Percentiles rank a stretch among this genome's conserved stretches.
These are phyloP conservation scores for Colletotrichum neosansevieriae DNA, from an alignment of 2,329 filamentous ascomycete genomes.

Conservation along the genomic window DNA sequence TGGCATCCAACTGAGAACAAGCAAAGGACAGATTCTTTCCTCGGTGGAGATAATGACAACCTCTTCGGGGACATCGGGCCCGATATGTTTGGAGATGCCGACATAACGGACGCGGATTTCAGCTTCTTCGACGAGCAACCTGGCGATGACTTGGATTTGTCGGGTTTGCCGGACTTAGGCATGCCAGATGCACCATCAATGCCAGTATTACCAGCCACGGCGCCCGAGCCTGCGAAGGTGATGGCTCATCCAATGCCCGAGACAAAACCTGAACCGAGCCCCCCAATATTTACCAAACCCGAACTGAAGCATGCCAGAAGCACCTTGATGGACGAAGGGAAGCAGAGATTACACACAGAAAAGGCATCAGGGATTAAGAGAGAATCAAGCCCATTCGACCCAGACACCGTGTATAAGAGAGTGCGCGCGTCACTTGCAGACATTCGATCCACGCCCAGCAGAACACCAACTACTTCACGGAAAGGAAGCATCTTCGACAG, in stretches of 20 bases:
- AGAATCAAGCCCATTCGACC: conserved; percentile 68
- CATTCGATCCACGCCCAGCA: conserved; percentile 41
- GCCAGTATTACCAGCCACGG: conserved; percentile 4
- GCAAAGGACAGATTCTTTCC: conserved; percentile 56
- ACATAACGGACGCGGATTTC: conserved; percentile 86
- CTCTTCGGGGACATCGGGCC: conserved; percentile 77
- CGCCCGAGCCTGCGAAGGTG: conserved; percentile 41
- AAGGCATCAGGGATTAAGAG: conserved; percentile 55
- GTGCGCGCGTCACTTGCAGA: conserved; percentile 61
- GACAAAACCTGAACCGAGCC: conserved; percentile 33
- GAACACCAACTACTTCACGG: conserved; percentile 45
- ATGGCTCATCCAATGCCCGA: conserved; percentile 34
- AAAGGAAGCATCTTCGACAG: conserved; percentile 65
- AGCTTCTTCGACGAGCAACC: conserved; percentile 82
- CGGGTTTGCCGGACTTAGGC: conserved; percentile 48
- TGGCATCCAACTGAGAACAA: conserved; percentile 60
- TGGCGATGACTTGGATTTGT: conserved; percentile 53
- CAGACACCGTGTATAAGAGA: conserved; percentile 69
- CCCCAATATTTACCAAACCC: conserved; percentile 66
- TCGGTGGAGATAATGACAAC: conserved; percentile 65
- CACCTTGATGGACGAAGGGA: conserved; percentile 59
- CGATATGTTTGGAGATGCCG: conserved; percentile 78
- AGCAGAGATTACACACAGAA: conserved; percentile 44
- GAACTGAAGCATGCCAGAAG: conserved; percentile 70
- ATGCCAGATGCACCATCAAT: conserved; percentile 26